phyloP scores from a whole-genome alignment of 805 yeast genomes.

The Wickerhamomyces pijperi region DNA sequence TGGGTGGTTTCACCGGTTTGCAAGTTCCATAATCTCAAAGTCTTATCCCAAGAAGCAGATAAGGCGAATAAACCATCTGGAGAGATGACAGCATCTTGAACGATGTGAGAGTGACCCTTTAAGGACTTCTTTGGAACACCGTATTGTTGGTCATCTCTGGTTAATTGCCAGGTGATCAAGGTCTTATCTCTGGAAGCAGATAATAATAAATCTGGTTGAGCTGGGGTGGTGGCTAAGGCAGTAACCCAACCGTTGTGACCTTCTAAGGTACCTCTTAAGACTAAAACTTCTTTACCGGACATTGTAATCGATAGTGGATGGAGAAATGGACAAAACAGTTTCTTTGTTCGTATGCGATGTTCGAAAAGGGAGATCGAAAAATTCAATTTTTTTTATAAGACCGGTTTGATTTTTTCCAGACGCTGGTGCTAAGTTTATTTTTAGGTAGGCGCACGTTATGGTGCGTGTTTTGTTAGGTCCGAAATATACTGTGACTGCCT shows the following conservation, averaged over 20 bases:
- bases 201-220: conserved; percentile 94
- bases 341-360: too few relatives aligned
- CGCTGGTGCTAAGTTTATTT: too few relatives aligned
- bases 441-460: too few relatives aligned
- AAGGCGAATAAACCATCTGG: conserved; percentile 96
- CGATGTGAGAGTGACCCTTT: conserved; percentile 98
- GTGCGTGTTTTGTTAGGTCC: background rate
- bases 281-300: conserved; percentile 93
- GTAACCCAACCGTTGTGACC: conserved; percentile 98
- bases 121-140: conserved; percentile 98
- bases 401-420: too few relatives aligned
- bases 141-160: conserved; percentile 91
- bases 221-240: conserved; percentile 93
- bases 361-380: background rate
- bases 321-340: background rate
- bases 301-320: conserved; percentile 24
- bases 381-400: conserved; percentile 4
- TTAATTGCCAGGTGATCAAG: conserved; percentile 94
- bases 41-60: conserved; percentile 99
- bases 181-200: conserved; percentile 99
- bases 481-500: background rate
- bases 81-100: conserved; percentile 94
- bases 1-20: conserved; percentile 86
- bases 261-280: conserved; percentile 99
- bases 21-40: conserved; percentile 97